These are phyloP conservation scores for Amanita pseudoporphyria DNA, from an alignment of 768 basidiomycete genomes.

Conservation along the genomic window DNA sequence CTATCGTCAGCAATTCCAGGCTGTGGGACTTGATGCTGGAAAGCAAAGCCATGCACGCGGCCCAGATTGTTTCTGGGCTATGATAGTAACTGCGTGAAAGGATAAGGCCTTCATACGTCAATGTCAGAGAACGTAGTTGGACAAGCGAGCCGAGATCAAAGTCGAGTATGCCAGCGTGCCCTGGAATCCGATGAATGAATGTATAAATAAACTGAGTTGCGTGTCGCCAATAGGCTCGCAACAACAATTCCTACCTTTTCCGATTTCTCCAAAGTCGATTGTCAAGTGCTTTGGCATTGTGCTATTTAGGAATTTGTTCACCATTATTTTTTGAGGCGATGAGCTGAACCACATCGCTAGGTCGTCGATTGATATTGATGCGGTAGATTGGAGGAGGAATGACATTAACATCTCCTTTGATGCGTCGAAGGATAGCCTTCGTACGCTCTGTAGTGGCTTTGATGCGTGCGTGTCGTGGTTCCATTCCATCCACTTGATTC, in stretches of 20 bases:
- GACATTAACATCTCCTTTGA: background rate
- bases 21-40: background rate
- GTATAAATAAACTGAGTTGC: background rate
- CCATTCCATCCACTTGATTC: background rate
- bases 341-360: conserved; percentile 1
- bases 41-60: background rate
- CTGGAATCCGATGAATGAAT: background rate
- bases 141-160: conserved; percentile 2
- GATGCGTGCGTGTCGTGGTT: background rate
- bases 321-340: background rate
- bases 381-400: background rate
- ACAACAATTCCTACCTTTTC: conserved; percentile 1
- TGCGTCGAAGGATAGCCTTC: background rate
- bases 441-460: background rate
- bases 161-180: background rate
- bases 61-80: background rate
- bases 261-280: conserved; percentile 1
- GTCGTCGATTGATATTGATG: background rate
- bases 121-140: conserved; percentile 4
- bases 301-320: background rate
- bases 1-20: background rate
- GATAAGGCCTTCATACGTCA: background rate
- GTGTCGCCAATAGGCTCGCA: background rate
- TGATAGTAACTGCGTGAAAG: background rate
- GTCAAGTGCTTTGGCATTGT: conserved; percentile 3